A percentile compares a stretch with the other conserved stretches of the same genome.
Evolutionary conservation across 2,329 filamentous ascomycete species (phyloP).

Genomic region (Calonectria montana): DNA sequence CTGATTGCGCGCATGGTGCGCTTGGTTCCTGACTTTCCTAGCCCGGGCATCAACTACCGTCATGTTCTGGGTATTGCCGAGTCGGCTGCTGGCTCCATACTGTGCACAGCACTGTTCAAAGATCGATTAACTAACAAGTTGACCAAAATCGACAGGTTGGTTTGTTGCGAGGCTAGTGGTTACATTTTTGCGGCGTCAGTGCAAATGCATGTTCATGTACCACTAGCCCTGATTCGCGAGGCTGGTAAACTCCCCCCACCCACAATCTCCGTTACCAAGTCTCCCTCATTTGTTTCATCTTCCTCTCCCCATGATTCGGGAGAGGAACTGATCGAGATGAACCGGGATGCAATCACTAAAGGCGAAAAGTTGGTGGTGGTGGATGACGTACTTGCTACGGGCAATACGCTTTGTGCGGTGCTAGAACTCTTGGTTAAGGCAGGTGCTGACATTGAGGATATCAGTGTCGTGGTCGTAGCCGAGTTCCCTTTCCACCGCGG

Average conservation of each 20-base stretch:
- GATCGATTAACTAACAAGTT: slow-evolving; percentile 59
- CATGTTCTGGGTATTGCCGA: slow-evolving; percentile 68
- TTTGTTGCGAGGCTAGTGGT: slow-evolving; percentile 67
- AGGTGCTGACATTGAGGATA: slow-evolving; percentile 52
- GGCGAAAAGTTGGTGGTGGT: slow-evolving; percentile 61
- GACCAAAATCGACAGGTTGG: slow-evolving; percentile 58
- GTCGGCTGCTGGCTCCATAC: slow-evolving; percentile 59
- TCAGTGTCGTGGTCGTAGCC: slow-evolving; percentile 64
- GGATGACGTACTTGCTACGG: slow-evolving; percentile 70
- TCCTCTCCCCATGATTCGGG: slow-evolving; percentile 34
- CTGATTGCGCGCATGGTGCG: slow-evolving; percentile 63
- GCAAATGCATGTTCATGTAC: slow-evolving; percentile 52
- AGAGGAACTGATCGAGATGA: slow-evolving; percentile 62
- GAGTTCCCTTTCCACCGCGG: slow-evolving; percentile 69
- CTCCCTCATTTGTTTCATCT: slow-evolving; percentile 65
- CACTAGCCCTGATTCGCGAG: slow-evolving; percentile 63
- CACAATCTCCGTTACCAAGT: slow-evolving; percentile 59
- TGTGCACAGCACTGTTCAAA: slow-evolving; percentile 64
- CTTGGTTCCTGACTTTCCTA: slow-evolving; percentile 61
- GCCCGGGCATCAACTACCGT: slow-evolving; percentile 62
- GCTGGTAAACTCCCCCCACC: slow-evolving; percentile 70
- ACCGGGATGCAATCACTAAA: slow-evolving; percentile 51
- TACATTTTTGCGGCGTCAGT: slow-evolving; percentile 66
- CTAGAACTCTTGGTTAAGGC: slow-evolving; percentile 59
- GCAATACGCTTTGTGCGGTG: slow-evolving; percentile 64